phyloP scores from a whole-genome alignment of 108 stramenopile genomes.

The Cylindrotheca closterium region DNA sequence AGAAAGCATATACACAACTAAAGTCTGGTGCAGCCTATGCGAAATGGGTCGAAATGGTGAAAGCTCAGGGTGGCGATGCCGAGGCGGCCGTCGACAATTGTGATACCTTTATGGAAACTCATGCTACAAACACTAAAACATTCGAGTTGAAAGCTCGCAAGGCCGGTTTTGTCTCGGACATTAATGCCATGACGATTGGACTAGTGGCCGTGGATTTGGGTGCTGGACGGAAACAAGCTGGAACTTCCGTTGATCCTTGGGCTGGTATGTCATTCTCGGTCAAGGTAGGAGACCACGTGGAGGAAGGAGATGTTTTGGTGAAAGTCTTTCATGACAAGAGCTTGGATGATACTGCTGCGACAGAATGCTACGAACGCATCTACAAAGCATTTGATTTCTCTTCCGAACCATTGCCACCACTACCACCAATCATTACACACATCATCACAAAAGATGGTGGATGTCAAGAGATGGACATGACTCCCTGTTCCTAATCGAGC shows the following conservation, averaged over 20 bases:
- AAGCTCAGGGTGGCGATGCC: constrained; percentile 77
- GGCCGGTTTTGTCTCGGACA: constrained; percentile 42
- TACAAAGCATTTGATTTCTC: too few species aligned
- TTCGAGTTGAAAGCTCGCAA: constrained; percentile 23
- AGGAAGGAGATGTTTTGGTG: constrained; percentile 48
- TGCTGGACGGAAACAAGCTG: constrained; percentile 65
- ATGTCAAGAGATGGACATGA: neutral
- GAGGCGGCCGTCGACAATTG: constrained; percentile 26
- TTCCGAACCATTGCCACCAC: neutral
- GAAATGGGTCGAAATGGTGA: constrained; percentile 75
- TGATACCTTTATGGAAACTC: too few species aligned
- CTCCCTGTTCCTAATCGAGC: too few species aligned
- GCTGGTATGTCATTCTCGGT: constrained; percentile 64
- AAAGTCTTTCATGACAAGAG: constrained; percentile 12
- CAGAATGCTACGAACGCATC: neutral
- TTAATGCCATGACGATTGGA: constrained; percentile 64
- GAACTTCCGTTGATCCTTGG: constrained; percentile 52
- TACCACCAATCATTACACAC: constrained; percentile 8
- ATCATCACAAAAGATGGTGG: constrained; percentile 4
- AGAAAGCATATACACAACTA: constrained; percentile 44
- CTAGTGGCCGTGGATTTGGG: constrained; percentile 54
- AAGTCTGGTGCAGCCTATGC: constrained; percentile 55
- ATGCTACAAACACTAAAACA: constrained; percentile 10
- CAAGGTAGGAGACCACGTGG: constrained; percentile 51
- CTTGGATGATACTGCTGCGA: neutral